Evolutionary conservation across 441 rosid species (phyloP).

Genomic region (Cnidoscolus chayamansa): DNA sequence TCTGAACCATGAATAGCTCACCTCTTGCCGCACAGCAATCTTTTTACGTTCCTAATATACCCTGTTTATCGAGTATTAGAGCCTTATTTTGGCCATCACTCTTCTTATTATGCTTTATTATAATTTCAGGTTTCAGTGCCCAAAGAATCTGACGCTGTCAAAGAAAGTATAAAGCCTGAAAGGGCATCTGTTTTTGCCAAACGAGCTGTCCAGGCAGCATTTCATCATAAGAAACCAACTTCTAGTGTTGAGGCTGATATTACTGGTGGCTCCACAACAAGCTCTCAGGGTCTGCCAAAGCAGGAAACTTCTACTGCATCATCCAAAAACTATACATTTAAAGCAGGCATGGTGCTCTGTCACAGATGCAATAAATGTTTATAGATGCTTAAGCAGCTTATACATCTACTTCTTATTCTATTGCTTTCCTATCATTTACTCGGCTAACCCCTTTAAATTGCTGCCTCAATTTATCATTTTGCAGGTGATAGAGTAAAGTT

Average conservation of each 20-base stretch:
- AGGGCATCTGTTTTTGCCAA: slow-evolving; percentile 65
- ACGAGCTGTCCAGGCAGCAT: slow-evolving; percentile 60
- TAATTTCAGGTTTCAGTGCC: slow-evolving; percentile 61
- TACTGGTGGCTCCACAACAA: slow-evolving; percentile 76
- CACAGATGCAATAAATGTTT: not conserved
- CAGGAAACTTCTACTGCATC: slow-evolving; percentile 94
- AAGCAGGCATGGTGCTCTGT: slow-evolving; percentile 51
- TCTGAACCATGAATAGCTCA: too few relatives aligned
- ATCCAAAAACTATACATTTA: slow-evolving; percentile 76
- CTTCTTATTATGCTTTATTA: not conserved
- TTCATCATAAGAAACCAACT: slow-evolving; percentile 77
- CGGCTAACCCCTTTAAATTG: slow-evolving; percentile 7
- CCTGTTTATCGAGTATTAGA: not conserved
- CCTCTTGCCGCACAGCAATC: too few relatives aligned
- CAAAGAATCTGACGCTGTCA: slow-evolving; percentile 64
- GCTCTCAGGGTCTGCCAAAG: slow-evolving; percentile 75
- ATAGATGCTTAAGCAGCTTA: not conserved
- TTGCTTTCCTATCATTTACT: not conserved
- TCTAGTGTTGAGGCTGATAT: slow-evolving; percentile 97
- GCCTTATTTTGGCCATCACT: too few relatives aligned
- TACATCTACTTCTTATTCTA: not conserved
- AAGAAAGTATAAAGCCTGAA: slow-evolving; percentile 74
- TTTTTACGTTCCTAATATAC: too few relatives aligned
- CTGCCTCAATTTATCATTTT: slow-evolving; percentile 20
- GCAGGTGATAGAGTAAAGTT: slow-evolving; percentile 93